phyloP scores from a whole-genome alignment of 345 rosid genomes.

The Brassica rapa region DNA sequence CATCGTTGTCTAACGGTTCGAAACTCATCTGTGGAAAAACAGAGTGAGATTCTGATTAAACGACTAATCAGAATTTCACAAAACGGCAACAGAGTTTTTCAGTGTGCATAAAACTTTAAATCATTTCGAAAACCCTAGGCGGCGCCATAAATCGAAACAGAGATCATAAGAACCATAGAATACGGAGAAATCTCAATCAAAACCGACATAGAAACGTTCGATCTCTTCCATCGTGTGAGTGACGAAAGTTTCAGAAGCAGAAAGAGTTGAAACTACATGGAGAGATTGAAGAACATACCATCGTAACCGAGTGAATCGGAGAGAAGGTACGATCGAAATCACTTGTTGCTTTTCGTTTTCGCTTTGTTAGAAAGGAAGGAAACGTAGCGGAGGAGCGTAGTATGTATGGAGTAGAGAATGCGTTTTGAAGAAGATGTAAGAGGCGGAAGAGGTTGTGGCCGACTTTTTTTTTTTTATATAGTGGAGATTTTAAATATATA shows the following conservation, averaged over 20 bases:
- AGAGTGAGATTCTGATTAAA: constrained; percentile 21
- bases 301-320: constrained; percentile 19
- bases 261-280: not conserved
- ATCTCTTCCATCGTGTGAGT: not conserved
- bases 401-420: not conserved
- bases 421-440: constrained; percentile 23
- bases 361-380: constrained; percentile 16
- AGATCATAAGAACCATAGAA: constrained; percentile 16
- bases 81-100: not conserved
- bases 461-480: constrained; percentile 20
- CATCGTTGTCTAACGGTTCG: constrained; percentile 52
- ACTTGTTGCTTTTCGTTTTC: not conserved
- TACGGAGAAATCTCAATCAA: not conserved
- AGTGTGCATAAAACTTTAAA: not conserved
- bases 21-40: constrained; percentile 45
- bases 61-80: constrained; percentile 24
- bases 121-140: not conserved
- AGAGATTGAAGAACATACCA: constrained; percentile 31
- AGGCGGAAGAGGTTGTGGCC: constrained; percentile 25
- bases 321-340: not conserved
- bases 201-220: not conserved
- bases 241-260: constrained; percentile 1
- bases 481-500: not conserved
- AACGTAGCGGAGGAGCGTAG: constrained; percentile 26
- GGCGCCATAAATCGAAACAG: not conserved